Percentiles rank a stretch among this genome's conserved stretches.
Evolutionary conservation across 768 basidiomycete genomes (phyloP).

Genomic region (Russula emetica): DNA sequence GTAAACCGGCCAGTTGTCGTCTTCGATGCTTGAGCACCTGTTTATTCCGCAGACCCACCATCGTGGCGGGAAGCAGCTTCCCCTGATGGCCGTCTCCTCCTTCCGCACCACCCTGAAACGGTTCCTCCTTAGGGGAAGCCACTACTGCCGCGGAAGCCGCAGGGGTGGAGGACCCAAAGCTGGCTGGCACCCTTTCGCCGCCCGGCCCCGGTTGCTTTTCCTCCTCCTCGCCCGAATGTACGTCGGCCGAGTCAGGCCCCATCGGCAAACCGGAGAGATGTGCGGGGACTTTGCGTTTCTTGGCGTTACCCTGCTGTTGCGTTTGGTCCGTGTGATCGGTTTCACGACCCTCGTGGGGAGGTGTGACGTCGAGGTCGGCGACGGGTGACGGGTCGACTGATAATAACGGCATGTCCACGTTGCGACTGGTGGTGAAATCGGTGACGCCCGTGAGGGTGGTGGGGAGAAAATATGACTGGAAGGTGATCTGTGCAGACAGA

Average conservation of each 20-base stretch:
- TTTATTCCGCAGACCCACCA: conserved; percentile 71
- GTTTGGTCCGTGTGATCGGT: conserved; percentile 63
- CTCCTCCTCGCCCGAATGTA: conserved; percentile 40
- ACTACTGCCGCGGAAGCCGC: neutral
- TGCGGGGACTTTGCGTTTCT: conserved; percentile 83
- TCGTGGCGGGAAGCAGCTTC: conserved; percentile 54
- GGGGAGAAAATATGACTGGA: conserved; percentile 63
- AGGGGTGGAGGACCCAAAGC: conserved; percentile 20
- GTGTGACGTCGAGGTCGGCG: conserved; percentile 32
- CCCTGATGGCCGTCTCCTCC: conserved; percentile 34
- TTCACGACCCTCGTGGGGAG: conserved; percentile 35
- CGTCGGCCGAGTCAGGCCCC: conserved; percentile 43
- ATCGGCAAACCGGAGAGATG: conserved; percentile 44
- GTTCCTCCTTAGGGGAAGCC: conserved; percentile 2
- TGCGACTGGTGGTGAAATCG: conserved; percentile 37
- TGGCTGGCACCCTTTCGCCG: conserved; percentile 29
- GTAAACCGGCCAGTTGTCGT: conserved; percentile 64
- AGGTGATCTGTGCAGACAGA: conserved; percentile 53
- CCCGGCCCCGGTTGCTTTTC: neutral
- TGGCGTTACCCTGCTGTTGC: conserved; percentile 76
- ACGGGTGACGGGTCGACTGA: conserved; percentile 20
- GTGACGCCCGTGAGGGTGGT: conserved; percentile 46
- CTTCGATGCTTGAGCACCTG: conserved; percentile 65
- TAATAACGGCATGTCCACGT: conserved; percentile 26
- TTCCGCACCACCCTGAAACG: conserved; percentile 1